These are phyloP conservation scores for Saccharomycopsis fermentans DNA, from an alignment of 805 yeast genomes.

Conservation along the genomic window DNA sequence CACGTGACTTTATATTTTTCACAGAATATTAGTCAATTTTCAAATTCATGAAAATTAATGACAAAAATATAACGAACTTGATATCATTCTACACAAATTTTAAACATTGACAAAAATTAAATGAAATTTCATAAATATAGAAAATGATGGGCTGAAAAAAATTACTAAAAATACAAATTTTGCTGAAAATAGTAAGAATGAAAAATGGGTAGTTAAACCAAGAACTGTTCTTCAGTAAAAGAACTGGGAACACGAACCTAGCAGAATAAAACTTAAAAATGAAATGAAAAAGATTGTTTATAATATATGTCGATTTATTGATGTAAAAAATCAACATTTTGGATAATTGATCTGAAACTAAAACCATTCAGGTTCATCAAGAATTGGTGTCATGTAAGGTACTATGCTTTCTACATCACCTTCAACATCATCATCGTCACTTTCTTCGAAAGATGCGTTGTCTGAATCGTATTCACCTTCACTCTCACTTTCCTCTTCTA, in stretches of 20 bases:
- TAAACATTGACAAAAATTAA: neutral
- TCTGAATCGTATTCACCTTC: constrained; percentile 6
- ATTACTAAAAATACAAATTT: neutral
- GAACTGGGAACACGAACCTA: neutral
- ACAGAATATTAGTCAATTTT: too few species aligned
- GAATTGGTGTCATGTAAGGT: constrained; percentile 7
- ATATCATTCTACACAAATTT: neutral
- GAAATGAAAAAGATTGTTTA: neutral
- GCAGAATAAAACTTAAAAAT: neutral
- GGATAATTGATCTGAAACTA: neutral
- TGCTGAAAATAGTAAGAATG: neutral
- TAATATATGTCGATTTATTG: neutral
- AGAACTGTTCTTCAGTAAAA: neutral
- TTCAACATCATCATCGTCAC: neutral
- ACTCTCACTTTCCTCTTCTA: constrained; percentile 2
- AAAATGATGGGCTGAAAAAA: neutral
- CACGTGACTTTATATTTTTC: too few species aligned
- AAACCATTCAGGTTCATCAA: constrained; percentile 5
- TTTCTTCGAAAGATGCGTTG: neutral
- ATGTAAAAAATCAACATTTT: too few species aligned
- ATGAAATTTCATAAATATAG: neutral
- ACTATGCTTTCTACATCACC: constrained; percentile 3
- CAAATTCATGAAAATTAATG: too few species aligned
- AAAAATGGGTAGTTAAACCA: neutral
- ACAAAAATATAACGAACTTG: too few species aligned